Percentiles rank a stretch among this genome's conserved stretches.
Evolutionary conservation across 371 early-diverging fungal species (phyloP).

Genomic region (Mucor lusitanicus): DNA sequence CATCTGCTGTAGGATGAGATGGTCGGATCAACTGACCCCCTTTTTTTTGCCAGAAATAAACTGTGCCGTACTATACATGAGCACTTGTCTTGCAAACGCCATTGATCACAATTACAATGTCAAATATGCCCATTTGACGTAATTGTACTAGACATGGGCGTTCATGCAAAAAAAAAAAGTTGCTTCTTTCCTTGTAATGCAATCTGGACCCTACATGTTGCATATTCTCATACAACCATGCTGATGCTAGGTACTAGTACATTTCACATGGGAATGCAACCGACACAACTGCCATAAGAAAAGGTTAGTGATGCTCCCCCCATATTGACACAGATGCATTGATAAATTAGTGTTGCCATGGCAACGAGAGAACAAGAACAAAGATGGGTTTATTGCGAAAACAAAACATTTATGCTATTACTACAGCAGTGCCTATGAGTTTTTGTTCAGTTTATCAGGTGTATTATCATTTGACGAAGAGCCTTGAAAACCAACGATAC

Average conservation of each 20-base stretch:
- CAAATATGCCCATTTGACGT: neutral
- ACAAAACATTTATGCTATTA: too few species aligned
- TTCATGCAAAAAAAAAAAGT: neutral
- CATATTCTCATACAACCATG: neutral
- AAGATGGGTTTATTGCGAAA: neutral
- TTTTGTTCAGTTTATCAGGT: neutral
- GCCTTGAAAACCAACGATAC: neutral
- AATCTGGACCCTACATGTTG: neutral
- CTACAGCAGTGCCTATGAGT: neutral
- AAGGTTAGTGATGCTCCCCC: neutral
- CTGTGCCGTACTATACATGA: neutral
- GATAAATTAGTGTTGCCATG: too few species aligned
- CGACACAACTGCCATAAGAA: neutral
- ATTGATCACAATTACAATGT: neutral
- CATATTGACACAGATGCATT: neutral
- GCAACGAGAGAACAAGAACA: too few species aligned
- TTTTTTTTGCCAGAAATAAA: neutral
- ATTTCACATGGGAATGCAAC: neutral
- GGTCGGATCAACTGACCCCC: neutral
- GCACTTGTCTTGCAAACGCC: neutral
- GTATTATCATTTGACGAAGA: neutral
- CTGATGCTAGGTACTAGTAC: too few species aligned
- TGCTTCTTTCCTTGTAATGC: neutral
- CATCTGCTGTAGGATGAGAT: neutral
- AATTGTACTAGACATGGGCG: neutral